phyloP scores from a whole-genome alignment of 768 basidiomycete species.

The Lactifluus pinguis region DNA sequence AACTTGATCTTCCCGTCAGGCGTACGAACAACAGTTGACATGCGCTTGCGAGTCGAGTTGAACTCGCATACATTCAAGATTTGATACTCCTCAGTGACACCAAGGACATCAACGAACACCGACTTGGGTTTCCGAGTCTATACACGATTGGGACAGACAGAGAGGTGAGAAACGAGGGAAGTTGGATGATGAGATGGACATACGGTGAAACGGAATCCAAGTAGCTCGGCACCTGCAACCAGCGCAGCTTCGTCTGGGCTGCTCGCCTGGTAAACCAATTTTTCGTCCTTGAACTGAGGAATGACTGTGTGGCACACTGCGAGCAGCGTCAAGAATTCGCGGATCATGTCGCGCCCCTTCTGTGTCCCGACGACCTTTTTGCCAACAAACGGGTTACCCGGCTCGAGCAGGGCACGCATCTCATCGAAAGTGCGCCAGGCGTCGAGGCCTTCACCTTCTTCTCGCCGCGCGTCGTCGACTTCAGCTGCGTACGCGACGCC shows the following conservation, averaged over 20 bases:
- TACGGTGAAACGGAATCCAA: conserved; percentile 93
- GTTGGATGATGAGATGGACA: conserved; percentile 26
- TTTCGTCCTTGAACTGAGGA: conserved; percentile 83
- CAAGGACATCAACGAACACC: conserved; percentile 78
- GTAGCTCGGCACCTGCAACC: conserved; percentile 84
- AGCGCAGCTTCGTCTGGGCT: conserved; percentile 97
- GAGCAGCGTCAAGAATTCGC: conserved; percentile 37
- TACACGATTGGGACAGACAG: conserved; percentile 20
- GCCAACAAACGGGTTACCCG: conserved; percentile 44
- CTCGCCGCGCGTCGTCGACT: conserved; percentile 78
- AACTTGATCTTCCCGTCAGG: conserved; percentile 90
- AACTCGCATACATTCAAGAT: conserved; percentile 98
- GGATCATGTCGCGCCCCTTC: conserved; percentile 31
- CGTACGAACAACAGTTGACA: conserved; percentile 88
- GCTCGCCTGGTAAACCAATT: conserved; percentile 89
- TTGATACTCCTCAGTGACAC: conserved; percentile 69
- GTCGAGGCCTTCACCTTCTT: conserved; percentile 42
- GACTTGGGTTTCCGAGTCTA: conserved; percentile 95
- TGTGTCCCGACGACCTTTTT: conserved; percentile 19
- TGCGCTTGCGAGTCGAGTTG: conserved; percentile 94
- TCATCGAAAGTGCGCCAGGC: conserved; percentile 79
- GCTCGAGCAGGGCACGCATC: conserved; percentile 48
- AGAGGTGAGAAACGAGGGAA: neutral
- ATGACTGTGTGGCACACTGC: conserved; percentile 99
- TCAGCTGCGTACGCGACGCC: conserved; percentile 85